Evolutionary conservation across 2,329 filamentous ascomycete species (phyloP).

Genomic region (Elsinoe batatas): DNA sequence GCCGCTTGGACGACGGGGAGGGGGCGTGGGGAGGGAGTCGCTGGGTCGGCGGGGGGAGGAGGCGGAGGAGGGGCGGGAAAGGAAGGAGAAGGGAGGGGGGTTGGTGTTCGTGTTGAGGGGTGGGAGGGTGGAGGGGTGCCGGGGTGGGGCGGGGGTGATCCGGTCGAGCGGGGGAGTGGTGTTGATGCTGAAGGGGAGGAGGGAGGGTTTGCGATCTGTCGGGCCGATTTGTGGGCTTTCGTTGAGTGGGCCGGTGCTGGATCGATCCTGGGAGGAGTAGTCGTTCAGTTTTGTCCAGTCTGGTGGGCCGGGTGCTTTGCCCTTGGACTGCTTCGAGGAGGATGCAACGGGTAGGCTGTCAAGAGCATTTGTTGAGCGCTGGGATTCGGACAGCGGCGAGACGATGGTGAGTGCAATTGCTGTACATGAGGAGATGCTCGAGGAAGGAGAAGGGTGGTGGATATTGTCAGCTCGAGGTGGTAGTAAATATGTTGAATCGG

Average conservation of each 20-base stretch:
- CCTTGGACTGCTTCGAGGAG: neutral
- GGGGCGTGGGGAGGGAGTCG: neutral
- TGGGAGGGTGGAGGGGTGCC: neutral
- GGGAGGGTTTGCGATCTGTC: neutral
- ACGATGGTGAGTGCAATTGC: neutral
- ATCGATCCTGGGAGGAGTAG: neutral
- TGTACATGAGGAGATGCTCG: neutral
- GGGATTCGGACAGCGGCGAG: neutral
- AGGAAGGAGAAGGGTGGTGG: neutral
- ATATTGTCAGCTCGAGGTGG: neutral
- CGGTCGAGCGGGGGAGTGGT: constrained; percentile 1
- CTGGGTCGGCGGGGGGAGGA: neutral
- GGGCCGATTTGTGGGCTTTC: neutral
- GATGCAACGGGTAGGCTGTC: neutral
- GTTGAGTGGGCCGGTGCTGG: neutral
- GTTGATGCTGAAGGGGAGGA: neutral
- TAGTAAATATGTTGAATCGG: neutral
- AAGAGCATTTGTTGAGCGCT: neutral
- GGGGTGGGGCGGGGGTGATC: neutral
- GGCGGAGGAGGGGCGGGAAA: neutral
- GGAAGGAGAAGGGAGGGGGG: neutral
- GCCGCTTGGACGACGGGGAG: neutral
- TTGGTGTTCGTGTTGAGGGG: neutral
- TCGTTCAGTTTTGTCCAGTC: constrained; percentile 1
- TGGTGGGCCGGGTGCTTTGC: neutral